phyloP scores from a whole-genome alignment of 2,329 filamentous ascomycete species.

The Exophiala spinifera region DNA sequence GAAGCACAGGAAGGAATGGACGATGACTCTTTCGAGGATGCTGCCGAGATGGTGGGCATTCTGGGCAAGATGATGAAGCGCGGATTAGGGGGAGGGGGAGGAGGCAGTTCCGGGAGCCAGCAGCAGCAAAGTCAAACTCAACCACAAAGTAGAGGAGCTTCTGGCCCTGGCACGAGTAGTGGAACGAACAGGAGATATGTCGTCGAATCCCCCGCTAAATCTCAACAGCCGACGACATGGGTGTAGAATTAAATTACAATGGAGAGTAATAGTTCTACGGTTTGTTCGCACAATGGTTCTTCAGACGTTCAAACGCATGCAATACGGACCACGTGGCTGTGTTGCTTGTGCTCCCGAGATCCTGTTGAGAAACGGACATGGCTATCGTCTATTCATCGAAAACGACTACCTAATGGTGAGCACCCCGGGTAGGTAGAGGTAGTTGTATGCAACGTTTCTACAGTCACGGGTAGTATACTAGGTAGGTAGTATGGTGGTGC shows the following conservation, averaged over 20 bases:
- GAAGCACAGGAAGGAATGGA: constrained; percentile 88
- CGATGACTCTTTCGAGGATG: constrained; percentile 91
- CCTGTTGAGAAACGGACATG: too few species aligned
- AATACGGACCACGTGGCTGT: too few species aligned
- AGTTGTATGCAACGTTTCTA: too few species aligned
- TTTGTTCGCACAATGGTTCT: too few species aligned
- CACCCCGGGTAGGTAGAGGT: too few species aligned
- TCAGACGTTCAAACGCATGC: too few species aligned
- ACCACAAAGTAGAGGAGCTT: neutral
- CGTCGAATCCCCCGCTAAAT: neutral
- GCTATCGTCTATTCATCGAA: too few species aligned
- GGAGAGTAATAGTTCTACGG: too few species aligned
- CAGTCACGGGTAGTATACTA: too few species aligned
- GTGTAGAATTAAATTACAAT: constrained; percentile 5
- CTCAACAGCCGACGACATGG: constrained; percentile 21
- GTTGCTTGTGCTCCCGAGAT: too few species aligned
- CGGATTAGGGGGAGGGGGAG: constrained; percentile 47
- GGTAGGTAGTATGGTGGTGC: too few species aligned
- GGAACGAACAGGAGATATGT: neutral
- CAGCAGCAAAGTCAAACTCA: constrained; percentile 9
- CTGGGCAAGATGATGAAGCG: constrained; percentile 86
- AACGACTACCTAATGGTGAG: too few species aligned
- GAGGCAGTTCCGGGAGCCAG: constrained; percentile 23
- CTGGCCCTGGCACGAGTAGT: neutral
- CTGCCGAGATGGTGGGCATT: constrained; percentile 80